These are phyloP conservation scores for Protomyces macrosporus DNA, from an alignment of 1,139 yeast species.

Conservation along the genomic window DNA sequence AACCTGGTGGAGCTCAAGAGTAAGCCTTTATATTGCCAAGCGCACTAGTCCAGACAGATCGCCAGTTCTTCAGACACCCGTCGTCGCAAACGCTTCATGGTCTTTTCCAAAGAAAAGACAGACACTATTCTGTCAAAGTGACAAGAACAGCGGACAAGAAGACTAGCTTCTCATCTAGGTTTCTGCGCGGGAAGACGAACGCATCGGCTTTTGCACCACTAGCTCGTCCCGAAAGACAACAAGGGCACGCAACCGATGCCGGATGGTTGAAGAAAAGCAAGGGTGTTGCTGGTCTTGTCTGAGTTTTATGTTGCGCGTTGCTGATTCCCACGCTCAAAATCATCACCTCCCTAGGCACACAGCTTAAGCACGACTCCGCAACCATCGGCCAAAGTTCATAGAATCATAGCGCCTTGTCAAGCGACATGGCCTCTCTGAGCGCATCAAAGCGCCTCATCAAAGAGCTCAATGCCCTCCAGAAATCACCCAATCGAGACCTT, in stretches of 20 bases:
- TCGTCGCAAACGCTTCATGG: not conserved
- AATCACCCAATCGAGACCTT: slow-evolving; percentile 9
- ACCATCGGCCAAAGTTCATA: too few relatives aligned
- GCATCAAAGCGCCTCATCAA: slow-evolving; percentile 9
- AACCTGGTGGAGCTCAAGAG: not conserved
- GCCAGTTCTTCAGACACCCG: not conserved
- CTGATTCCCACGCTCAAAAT: too few relatives aligned
- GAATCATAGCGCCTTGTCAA: too few relatives aligned
- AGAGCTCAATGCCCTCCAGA: slow-evolving; percentile 9
- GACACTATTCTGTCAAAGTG: not conserved
- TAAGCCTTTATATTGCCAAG: not conserved
- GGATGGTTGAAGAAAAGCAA: not conserved
- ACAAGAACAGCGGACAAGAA: not conserved
- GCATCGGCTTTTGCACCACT: not conserved
- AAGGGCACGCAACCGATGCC: not conserved
- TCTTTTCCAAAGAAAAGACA: not conserved
- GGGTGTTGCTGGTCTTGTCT: too few relatives aligned
- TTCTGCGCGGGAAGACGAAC: slow-evolving; percentile 1
- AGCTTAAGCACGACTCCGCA: too few relatives aligned
- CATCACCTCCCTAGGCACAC: too few relatives aligned
- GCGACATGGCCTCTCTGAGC: not conserved
- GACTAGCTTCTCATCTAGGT: not conserved
- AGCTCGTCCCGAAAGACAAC: not conserved
- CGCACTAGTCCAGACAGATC: not conserved
- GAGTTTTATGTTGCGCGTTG: too few relatives aligned